Conservation (phyloP, 2,329 filamentous ascomycete genomes). For the Cryphonectria carpinicola region DNA sequence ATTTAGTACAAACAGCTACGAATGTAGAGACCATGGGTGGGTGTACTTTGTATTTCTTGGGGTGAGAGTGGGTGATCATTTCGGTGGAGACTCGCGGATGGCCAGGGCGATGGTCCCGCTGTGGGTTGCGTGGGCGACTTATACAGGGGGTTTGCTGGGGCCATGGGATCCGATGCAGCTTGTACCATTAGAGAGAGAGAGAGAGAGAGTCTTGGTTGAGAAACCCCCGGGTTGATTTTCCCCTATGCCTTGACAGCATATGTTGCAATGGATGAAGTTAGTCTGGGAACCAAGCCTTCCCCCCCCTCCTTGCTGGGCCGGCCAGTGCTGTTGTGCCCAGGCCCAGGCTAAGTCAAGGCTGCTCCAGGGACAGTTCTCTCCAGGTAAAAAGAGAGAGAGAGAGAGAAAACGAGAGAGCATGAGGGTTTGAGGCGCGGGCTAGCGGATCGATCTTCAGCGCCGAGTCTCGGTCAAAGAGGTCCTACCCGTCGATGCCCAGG, state of each 20-base stretch:
- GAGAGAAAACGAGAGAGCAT: neutral
- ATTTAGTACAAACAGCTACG: constrained; percentile 8
- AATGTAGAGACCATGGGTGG: constrained; percentile 13
- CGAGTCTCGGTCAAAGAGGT: constrained; percentile 7
- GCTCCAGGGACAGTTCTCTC: neutral
- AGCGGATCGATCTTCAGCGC: constrained; percentile 8
- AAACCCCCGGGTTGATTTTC: constrained; percentile 19
- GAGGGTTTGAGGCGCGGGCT: neutral
- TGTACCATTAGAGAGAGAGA: constrained; percentile 2
- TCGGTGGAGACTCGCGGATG: constrained; percentile 22
- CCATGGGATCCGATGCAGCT: constrained; percentile 21
- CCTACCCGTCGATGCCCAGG: no score
- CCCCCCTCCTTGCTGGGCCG: neutral
- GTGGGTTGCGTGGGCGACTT: constrained; percentile 27
- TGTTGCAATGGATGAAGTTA: constrained; percentile 7
- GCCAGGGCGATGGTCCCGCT: constrained; percentile 16
- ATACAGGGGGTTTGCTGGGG: constrained; percentile 24
- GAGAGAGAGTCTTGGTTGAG: constrained; percentile 18
- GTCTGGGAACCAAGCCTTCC: neutral
- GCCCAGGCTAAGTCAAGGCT: constrained; percentile 2
- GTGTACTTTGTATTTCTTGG: constrained; percentile 9
- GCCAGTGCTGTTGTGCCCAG: neutral
- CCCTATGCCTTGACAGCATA: neutral
- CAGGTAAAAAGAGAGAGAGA: neutral
- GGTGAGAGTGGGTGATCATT: constrained; percentile 11